Base-by-base conservation (phyloP, 805 yeast species). In the Ogataea ramenticola region DNA sequence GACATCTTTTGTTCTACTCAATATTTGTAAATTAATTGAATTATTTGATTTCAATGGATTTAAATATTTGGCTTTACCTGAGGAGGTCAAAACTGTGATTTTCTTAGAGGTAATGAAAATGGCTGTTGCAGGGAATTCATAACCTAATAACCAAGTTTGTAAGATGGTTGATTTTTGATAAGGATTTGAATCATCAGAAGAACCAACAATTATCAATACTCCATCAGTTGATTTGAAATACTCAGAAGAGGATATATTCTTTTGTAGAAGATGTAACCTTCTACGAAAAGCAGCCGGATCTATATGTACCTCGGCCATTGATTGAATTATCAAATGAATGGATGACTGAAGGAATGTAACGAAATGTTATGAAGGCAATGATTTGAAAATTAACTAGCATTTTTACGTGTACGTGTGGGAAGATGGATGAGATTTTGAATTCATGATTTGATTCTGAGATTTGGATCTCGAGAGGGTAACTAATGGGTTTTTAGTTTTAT, bases 111-210 rank as follows among this genome's bases (percentile, higher is more conserved):
- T 75, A 46, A 90, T 66, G 41, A 74, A 78, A 43, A 91, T 65
- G 27, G 80, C 80, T 1, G 97, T 89, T 41, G 93, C 93, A n/a
- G 96, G 95, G 58, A 91, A 91, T 61, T 93, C 98, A 61, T 90
- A 91, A 4, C 97, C 96, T 40, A 91, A 67, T 43, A 91, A 68
- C 98, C 98, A 91, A 42, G 80, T 84, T 61, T 90, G 97, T 39
- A 90, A 65, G 38, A 85, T 82, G 1, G 95, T 81, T 12, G 95
- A 82, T 64, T 87, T 87, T 59, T 85, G 88, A 64, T 87, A 89
- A 40, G 96, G 95, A 60, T 88, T 85, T 50, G 85, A 91, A 47
- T 86, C 93, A 58, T 87, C 89, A 37, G 86, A 71, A 8, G 95
- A 85, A 12, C 97, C 98, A 39, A 85, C 82, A 14, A 86, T 78